phyloP scores from a whole-genome alignment of 345 rosid genomes.

The Corchorus olitorius region DNA sequence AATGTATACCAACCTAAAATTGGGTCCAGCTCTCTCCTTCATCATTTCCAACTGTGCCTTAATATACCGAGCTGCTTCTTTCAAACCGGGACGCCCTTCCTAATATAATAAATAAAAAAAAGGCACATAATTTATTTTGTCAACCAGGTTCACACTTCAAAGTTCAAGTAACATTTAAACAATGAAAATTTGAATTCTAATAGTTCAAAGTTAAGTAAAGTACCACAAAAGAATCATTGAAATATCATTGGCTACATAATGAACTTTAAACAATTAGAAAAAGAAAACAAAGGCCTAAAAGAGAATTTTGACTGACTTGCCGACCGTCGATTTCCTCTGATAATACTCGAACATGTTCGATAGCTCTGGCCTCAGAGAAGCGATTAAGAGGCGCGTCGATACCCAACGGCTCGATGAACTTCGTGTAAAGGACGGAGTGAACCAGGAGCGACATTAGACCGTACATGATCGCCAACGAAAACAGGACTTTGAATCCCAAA shows the following conservation, averaged over 20 bases:
- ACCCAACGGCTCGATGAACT: conserved; percentile 64
- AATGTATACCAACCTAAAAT: conserved; percentile 49
- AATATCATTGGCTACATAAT: neutral
- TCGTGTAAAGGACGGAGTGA: conserved; percentile 62
- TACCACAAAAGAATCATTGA: neutral
- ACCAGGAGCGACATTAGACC: conserved; percentile 61
- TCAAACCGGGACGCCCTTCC: conserved; percentile 92
- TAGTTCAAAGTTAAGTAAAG: neutral
- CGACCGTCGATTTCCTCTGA: conserved; percentile 77
- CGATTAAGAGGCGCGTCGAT: conserved; percentile 86
- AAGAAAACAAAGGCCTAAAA: neutral
- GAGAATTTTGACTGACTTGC: conserved; percentile 55
- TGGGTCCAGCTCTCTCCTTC: conserved; percentile 78
- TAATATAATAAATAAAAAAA: conserved; percentile 23
- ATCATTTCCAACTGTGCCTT: conserved; percentile 64
- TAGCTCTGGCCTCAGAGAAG: conserved; percentile 92
- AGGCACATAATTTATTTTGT: too few species aligned
- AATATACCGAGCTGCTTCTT: conserved; percentile 81
- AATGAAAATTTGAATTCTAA: neutral
- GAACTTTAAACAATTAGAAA: neutral
- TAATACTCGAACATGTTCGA: conserved; percentile 78
- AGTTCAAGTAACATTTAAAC: neutral
- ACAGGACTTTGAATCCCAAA: conserved; percentile 63
- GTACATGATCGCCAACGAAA: conserved; percentile 55
- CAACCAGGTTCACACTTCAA: neutral